Base-by-base conservation (phyloP, 2,329 filamentous ascomycete species). In the Alternaria atra region DNA sequence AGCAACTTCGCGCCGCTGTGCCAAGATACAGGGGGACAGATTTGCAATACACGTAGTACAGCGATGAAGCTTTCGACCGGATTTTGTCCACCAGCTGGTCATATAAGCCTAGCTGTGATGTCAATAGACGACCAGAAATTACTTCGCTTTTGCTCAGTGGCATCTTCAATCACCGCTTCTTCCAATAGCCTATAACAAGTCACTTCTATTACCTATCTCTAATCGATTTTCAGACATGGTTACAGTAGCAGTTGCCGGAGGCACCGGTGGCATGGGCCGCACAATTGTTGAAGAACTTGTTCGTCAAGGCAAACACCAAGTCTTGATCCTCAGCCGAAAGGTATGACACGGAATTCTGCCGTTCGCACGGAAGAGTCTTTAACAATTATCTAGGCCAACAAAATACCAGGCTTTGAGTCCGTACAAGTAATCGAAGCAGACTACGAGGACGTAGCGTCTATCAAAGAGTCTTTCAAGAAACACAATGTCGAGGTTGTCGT, bases 241-340 rank as follows among this genome's bases (percentile, higher is more conserved):
- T 51, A 67, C 48, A 5, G 57, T 71, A 50, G 68, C 64, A 58
- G 58, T 72, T 17, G 67, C 70, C 9, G 70, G 70, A 60, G 70
- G 70, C 7, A 71, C 67, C 6, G 68, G 70, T 17, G 63, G 64
- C 5, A 47, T 71, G n/a, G 68, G 70, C 12, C 58, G 63, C 3
- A 60, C 59, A 7, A 61, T 72, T 9, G 63, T 71, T 30, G 61
- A 69, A 25, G 64, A 57, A 9, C 56, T 72, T 6, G 54, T 64
- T 0, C 39, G 37, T 1, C 61, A 64, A 48, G 52, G 55, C 7
- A 64, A 63, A 13, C 64, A 72, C 44, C 43, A 64, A 20, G 55
- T 66, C 12, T 35, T 70, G 23, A 52, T 72, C 4, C 46, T 72
- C 2, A 66, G 61, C 23, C 52, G 68, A 29, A 68, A 58, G 15